A percentile compares a stretch with the other conserved stretches of the same genome.
These are phyloP conservation scores for Ceratocystis cacaofunesta DNA, from an alignment of 2,329 filamentous ascomycete species.

Conservation along the genomic window DNA sequence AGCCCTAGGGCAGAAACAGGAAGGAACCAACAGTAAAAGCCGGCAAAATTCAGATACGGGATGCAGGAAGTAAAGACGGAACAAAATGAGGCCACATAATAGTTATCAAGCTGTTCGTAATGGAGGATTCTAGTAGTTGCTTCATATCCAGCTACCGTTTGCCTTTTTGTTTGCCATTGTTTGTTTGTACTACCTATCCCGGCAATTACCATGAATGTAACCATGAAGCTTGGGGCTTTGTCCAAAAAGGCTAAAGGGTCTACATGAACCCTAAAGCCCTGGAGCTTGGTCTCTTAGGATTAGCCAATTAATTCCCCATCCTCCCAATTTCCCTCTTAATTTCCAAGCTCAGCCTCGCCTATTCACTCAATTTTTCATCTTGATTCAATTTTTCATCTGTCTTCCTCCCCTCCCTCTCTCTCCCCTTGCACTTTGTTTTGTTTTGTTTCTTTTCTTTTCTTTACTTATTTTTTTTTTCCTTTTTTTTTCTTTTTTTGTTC, in stretches of 20 bases:
- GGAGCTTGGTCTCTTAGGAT: neutral
- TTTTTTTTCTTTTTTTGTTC: neutral
- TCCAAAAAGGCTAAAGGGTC: neutral
- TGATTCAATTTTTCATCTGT: neutral
- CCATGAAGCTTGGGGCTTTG: constrained; percentile 3
- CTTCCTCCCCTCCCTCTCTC: neutral
- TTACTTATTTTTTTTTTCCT: neutral
- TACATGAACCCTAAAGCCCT: neutral
- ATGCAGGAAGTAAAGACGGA: too few relatives aligned
- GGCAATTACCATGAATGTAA: constrained; percentile 3
- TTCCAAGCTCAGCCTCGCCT: neutral
- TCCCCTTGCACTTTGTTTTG: neutral
- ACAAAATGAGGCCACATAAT: too few relatives aligned
- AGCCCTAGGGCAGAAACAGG: too few relatives aligned
- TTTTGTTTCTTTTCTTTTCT: neutral
- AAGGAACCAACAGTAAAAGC: too few relatives aligned
- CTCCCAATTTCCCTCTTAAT: neutral
- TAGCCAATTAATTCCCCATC: neutral
- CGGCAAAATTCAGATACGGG: too few relatives aligned
- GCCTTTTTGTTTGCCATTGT: too few relatives aligned
- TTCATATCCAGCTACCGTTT: too few relatives aligned
- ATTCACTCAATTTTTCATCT: neutral
- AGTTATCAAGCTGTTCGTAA: too few relatives aligned
- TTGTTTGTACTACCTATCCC: too few relatives aligned
- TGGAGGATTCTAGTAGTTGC: too few relatives aligned